phyloP scores from a whole-genome alignment of 2,329 filamentous ascomycete species.

The Colletotrichum lindemuthianum region DNA sequence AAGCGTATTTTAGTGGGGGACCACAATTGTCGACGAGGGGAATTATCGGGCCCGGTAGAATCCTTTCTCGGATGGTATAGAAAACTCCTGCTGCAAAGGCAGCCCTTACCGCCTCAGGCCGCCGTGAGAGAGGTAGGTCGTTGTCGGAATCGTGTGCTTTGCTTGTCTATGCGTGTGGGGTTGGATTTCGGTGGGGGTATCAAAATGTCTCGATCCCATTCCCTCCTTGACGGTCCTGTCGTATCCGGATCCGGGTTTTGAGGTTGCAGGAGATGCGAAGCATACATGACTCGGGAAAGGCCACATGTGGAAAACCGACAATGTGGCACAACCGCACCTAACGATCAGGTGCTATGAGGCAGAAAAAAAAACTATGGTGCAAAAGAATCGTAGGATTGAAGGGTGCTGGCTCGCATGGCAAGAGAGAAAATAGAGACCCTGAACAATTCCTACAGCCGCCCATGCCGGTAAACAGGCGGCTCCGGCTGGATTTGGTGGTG shows the following conservation, averaged over 20 bases:
- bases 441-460: conserved; percentile 32
- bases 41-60: conserved; percentile 15
- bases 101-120: conserved; percentile 26
- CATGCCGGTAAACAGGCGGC: conserved; percentile 27
- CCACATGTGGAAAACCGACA: conserved; percentile 35
- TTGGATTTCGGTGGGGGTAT: conserved; percentile 37
- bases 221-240: conserved; percentile 34
- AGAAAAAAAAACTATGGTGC: conserved; percentile 31
- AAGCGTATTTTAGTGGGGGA: conserved; percentile 17
- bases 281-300: conserved; percentile 37
- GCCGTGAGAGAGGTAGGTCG: conserved; percentile 23
- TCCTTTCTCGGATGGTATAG: conserved; percentile 26
- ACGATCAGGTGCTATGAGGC: conserved; percentile 30
- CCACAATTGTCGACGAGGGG: conserved; percentile 13
- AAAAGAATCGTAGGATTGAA: conserved; percentile 29
- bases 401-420: conserved; percentile 23
- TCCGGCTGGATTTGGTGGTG: conserved; percentile 32
- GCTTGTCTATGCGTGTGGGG: conserved; percentile 32
- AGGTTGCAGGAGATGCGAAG: conserved; percentile 36
- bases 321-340: conserved; percentile 36
- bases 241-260: conserved; percentile 31
- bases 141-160: conserved; percentile 31
- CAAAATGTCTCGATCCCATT: conserved; percentile 37
- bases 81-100: conserved; percentile 31
- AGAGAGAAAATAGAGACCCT: conserved; percentile 27